phyloP scores from a whole-genome alignment of 306 rosid species.

The Citrullus colocynthis region DNA sequence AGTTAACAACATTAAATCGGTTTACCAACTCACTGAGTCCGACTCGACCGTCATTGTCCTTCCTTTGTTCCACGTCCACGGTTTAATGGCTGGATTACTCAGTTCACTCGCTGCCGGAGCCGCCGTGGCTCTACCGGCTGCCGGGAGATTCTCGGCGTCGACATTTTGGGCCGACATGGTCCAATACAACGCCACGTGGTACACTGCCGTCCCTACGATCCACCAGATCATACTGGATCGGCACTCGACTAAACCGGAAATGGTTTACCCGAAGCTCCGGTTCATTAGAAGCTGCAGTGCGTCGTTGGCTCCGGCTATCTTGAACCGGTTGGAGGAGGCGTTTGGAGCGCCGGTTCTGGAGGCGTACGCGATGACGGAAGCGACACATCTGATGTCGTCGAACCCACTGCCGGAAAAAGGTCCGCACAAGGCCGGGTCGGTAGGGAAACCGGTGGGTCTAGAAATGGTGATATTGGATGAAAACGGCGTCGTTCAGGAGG shows the following conservation, averaged over 20 bases:
- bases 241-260: conserved; percentile 32
- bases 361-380: conserved; percentile 73
- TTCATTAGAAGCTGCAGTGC: conserved; percentile 65
- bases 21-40: conserved; percentile 44
- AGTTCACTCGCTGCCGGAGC: conserved; percentile 45
- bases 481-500: conserved; percentile 23
- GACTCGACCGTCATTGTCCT: conserved; percentile 54
- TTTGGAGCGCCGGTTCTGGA: conserved; percentile 61
- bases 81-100: conserved; percentile 34
- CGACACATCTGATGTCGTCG: conserved; percentile 46
- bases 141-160: conserved; percentile 56
- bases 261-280: conserved; percentile 44
- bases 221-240: conserved; percentile 62
- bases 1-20: conserved; percentile 31
- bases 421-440: conserved; percentile 53
- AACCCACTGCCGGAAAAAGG: conserved; percentile 57
- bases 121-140: conserved; percentile 34
- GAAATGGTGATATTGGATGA: conserved; percentile 41
- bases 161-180: conserved; percentile 57
- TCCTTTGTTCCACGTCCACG: conserved; percentile 60
- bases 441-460: conserved; percentile 53
- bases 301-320: conserved; percentile 41
- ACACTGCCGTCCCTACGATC: conserved; percentile 58
- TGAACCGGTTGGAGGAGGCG: conserved; percentile 37
- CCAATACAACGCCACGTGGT: conserved; percentile 44